Evolutionary conservation across 2,329 filamentous ascomycete genomes (phyloP).

Genomic region (Fusarium begoniae): DNA sequence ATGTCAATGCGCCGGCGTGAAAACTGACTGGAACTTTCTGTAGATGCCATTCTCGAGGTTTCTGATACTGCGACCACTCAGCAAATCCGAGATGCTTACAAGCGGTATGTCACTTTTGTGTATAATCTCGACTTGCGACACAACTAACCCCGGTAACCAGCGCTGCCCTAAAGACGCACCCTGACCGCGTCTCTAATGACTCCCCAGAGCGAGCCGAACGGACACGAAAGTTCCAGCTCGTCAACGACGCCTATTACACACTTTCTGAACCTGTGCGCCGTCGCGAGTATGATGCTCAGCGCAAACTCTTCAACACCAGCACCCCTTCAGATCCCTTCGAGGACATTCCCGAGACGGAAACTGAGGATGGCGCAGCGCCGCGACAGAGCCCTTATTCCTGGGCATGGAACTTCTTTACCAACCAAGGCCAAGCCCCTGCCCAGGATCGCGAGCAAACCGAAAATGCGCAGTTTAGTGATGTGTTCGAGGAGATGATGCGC

Average conservation of each 20-base stretch:
- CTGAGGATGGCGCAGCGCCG: conserved; percentile 52
- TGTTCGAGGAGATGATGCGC: conserved; percentile 90
- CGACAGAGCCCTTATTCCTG: conserved; percentile 73
- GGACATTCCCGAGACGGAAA: conserved; percentile 44
- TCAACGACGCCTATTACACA: conserved; percentile 94
- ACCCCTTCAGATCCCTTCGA: conserved; percentile 56
- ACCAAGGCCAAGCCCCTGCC: conserved; percentile 42
- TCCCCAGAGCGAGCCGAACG: conserved; percentile 83
- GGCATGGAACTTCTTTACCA: conserved; percentile 73
- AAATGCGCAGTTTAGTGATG: conserved; percentile 85
- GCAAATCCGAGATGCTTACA: conserved; percentile 94
- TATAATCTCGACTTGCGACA: background rate
- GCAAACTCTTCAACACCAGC: conserved; percentile 46
- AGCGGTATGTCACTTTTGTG: conserved; percentile 66
- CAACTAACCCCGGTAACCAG: conserved; percentile 53
- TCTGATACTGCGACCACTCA: conserved; percentile 77
- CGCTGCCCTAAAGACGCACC: conserved; percentile 90
- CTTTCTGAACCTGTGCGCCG: conserved; percentile 82
- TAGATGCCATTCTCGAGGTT: conserved; percentile 80
- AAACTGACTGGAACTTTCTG: conserved; percentile 18
- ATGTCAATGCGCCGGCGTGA: conserved; percentile 8
- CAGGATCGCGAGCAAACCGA: conserved; percentile 64
- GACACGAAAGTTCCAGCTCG: conserved; percentile 88
- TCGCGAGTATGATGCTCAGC: conserved; percentile 82
- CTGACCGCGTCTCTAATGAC: conserved; percentile 85